Percentiles rank a stretch among this genome's conserved stretches.
phyloP scores from a whole-genome alignment of 176 grass and related monocot species.

The Aegilops sharonensis region DNA sequence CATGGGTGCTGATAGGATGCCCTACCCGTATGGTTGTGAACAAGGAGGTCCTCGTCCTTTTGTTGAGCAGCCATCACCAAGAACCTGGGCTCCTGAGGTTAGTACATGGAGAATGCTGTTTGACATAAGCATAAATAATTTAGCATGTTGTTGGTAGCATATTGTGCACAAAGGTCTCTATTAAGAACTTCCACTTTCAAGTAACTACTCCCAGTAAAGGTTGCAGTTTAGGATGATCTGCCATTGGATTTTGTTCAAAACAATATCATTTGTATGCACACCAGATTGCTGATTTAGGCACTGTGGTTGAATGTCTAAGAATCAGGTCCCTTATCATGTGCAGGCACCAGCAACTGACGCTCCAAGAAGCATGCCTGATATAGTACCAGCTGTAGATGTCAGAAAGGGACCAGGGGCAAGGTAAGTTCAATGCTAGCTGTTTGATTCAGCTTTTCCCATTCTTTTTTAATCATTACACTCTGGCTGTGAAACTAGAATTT shows the following conservation, averaged over 20 bases:
- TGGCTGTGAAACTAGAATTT: not conserved
- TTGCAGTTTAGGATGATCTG: not conserved
- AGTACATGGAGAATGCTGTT: not conserved
- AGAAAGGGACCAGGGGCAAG: conserved; percentile 41
- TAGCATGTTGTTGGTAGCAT: conserved; percentile 3
- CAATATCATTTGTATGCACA: not conserved
- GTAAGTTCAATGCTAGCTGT: conserved; percentile 33
- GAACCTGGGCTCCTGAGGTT: conserved; percentile 63
- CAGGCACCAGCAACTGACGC: conserved; percentile 44
- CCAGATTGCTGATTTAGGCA: conserved; percentile 14
- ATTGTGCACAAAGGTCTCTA: not conserved
- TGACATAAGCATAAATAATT: not conserved
- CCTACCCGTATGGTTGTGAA: conserved; percentile 49
- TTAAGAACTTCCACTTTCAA: conserved; percentile 3
- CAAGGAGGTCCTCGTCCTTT: conserved; percentile 44
- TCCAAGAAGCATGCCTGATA: conserved; percentile 39
- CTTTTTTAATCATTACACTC: not conserved
- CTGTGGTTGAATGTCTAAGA: conserved; percentile 17
- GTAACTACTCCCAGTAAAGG: not conserved
- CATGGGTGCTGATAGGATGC: conserved; percentile 40
- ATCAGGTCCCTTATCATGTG: conserved; percentile 7
- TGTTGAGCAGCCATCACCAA: conserved; percentile 53
- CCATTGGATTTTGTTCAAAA: not conserved
- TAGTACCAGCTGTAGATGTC: conserved; percentile 36
- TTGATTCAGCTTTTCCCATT: not conserved